Conservation (phyloP, 495 filamentous ascomycete species). For the Rostrohypoxylon terebratum region DNA sequence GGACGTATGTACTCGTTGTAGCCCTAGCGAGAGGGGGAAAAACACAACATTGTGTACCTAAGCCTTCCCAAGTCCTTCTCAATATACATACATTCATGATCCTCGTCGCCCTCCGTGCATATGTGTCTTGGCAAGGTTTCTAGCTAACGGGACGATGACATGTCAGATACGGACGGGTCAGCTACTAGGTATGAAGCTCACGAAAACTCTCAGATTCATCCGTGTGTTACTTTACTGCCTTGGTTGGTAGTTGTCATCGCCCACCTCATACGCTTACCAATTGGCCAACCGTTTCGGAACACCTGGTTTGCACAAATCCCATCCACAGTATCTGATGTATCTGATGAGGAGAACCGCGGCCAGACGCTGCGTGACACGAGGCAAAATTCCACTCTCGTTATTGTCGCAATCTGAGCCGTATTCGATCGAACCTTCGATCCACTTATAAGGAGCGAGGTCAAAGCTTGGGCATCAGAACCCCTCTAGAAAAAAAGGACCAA, state of each 20-base stretch:
- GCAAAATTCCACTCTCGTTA: slow-evolving; percentile 40
- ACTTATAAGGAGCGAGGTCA: slow-evolving; percentile 18
- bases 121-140: slow-evolving; percentile 39
- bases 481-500: slow-evolving; percentile 22
- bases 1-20: slow-evolving; percentile 14
- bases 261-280: slow-evolving; percentile 40
- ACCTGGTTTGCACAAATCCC: slow-evolving; percentile 43
- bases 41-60: slow-evolving; percentile 7
- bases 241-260: slow-evolving; percentile 42
- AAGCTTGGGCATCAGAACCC: slow-evolving; percentile 41
- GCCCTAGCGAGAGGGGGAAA: neutral
- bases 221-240: slow-evolving; percentile 28
- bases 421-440: slow-evolving; percentile 32
- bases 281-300: slow-evolving; percentile 45
- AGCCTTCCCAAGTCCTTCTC: neutral
- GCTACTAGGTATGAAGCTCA: slow-evolving; percentile 30
- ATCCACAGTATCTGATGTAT: slow-evolving; percentile 38
- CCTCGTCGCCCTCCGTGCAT: slow-evolving; percentile 14
- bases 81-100: slow-evolving; percentile 18
- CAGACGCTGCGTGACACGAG: slow-evolving; percentile 47
- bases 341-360: slow-evolving; percentile 26
- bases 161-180: slow-evolving; percentile 41
- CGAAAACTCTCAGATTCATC: slow-evolving; percentile 30
- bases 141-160: slow-evolving; percentile 47
- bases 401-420: slow-evolving; percentile 35